Evolutionary conservation across 257 asterid species (phyloP), one percentile per base, ranked within the genome.

Genomic region (Fraxinus quadrangulata): DNA sequence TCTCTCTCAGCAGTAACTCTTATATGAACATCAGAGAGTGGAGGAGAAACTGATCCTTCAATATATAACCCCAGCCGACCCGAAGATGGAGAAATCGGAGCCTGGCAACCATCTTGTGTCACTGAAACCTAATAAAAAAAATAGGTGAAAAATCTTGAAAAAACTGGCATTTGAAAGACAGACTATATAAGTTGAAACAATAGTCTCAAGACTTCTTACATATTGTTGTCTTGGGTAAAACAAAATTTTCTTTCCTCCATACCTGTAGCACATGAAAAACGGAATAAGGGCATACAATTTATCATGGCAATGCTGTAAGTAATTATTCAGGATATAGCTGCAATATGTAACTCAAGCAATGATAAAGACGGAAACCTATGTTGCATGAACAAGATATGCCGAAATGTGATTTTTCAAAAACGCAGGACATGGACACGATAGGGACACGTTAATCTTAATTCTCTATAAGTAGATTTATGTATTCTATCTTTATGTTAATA

Each of bases 11-110:
- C 96, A 83, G 86, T 83, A 70, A 91, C 91, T 85, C 86, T 82
- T 84, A 95, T 87, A 65, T 82, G 79, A 81, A 95, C 97, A 79
- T 83, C 87, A 82, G 94, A 83, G 83, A 93, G 97, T 30, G 98
- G 90, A 80, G 99, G 99, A 69, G 92, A 86, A 79, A 92, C 96
- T 67, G 98, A 91, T 86, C 99, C 99, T 91, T 92, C 92, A 70
- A 95, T 88, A 70, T 95, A 92, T 78, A 91, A 84, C 74, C 99
- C 99, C 78, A 81, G 76, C 72, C 96, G 92, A 76, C 97, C 96
- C 83, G 89, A 81, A 83, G 92, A 95, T 8, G 92, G 85, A 76
- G 96, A 87, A 84, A 95, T 87, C 72, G 87, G 88, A 81, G 75
- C 82, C 85, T 93, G 99, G 90, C 99, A 95, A 77, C 92, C 96